Evolutionary conservation across 768 basidiomycete genomes (phyloP), one percentile per base, ranked within the genome.

Genomic region (Amanita pseudoporphyria): DNA sequence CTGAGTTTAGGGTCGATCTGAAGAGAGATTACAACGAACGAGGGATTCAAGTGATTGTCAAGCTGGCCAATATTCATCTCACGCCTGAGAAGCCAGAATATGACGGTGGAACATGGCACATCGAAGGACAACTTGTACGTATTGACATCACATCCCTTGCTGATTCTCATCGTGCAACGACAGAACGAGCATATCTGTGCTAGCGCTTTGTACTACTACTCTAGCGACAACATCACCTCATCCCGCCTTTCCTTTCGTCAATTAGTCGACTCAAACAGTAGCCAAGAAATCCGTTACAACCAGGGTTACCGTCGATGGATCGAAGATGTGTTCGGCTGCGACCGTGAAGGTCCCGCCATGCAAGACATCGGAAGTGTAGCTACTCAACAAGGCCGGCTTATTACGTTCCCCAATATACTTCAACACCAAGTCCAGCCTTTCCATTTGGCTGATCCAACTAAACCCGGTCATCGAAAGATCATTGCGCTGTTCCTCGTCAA

Each of bases 71-170:
- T 28, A 64, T 67, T 43, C 58, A 63, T 45, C 52, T 70, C 18
- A 68, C 65, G 0, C 69, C 70, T n/a, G 64, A 68, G 21, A 61
- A 65, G 45, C 68, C 68, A 1, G 51, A 58, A 5, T 70, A 68
- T 54, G 49, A 47, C 0, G 67, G 68, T 10, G 67, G 70, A 6
- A 55, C 56, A 6, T 71, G 70, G 68, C 68, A 69, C 43, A 59
- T 69, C 47, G 70, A 70, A 55, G 70, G 64, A 5, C 53, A 54
- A 47, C 52, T 65, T 39, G 52, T 56, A 18, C 6, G 47, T 48
- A 10, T 28, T 6, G 9, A 21, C 32, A 21, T 30, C 7, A 28
- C 22, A 21, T 6, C n/a, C n/a, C n/a, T 33, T 14, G 16, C 30
- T 32, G 2, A 10, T 36, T 13, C 6, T 21, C 37, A 37, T 9